These are phyloP conservation scores for Eimeria maxima DNA, from an alignment of 169 alveolate species.

Conservation along the genomic window DNA sequence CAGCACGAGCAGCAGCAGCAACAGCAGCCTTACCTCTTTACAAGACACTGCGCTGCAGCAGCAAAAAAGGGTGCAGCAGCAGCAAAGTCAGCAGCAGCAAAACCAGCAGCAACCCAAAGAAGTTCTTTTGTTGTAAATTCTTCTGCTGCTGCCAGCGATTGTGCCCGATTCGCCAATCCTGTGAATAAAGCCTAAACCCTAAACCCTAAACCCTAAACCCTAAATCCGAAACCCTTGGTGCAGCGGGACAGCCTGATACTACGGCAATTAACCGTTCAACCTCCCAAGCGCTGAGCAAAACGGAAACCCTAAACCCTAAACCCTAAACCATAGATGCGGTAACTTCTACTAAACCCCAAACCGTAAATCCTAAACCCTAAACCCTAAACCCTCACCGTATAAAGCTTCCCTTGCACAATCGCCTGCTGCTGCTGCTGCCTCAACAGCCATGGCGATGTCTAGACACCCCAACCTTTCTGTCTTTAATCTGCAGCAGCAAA, in stretches of 20 bases:
- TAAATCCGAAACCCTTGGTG: neutral
- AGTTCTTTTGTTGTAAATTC: neutral
- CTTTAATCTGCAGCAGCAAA: neutral
- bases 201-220: neutral
- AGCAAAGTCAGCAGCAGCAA: neutral
- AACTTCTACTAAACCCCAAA: neutral
- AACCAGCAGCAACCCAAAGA: neutral
- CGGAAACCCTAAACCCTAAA: too few relatives aligned
- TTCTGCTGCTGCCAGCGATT: neutral
- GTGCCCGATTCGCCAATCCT: neutral
- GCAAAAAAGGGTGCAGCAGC: neutral
- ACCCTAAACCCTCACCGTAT: too few relatives aligned
- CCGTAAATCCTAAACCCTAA: too few relatives aligned
- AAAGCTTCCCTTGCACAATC: neutral
- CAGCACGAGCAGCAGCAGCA: conserved; percentile 13
- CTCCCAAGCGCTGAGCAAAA: too few relatives aligned
- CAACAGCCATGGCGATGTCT: conserved; percentile 36
- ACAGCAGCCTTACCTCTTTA: neutral
- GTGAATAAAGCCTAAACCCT: neutral
- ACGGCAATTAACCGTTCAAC: too few relatives aligned
- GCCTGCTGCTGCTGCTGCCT: conserved; percentile 17
- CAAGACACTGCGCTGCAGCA: neutral
- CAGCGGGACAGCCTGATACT: neutral
- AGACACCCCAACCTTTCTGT: neutral
- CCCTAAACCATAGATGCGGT: neutral